A percentile compares a stretch with the other conserved stretches of the same genome.
Evolutionary conservation across 2,329 filamentous ascomycete genomes (phyloP).

Genomic region (Apiospora saccharicola): DNA sequence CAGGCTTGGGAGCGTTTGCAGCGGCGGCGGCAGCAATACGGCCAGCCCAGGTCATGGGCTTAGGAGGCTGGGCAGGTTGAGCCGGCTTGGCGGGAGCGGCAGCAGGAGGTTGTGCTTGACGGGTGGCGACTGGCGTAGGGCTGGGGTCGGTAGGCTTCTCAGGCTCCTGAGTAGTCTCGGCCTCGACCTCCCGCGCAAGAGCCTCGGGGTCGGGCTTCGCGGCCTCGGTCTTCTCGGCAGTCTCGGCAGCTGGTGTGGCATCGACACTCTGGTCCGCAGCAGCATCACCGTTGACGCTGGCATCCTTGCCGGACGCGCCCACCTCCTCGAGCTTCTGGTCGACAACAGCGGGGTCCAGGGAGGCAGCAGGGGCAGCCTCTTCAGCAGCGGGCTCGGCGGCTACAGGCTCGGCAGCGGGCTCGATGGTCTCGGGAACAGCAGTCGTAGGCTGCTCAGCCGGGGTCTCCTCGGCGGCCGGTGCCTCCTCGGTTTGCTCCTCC

Average conservation of each 20-base stretch:
- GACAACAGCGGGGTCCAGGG: slow-evolving; percentile 51
- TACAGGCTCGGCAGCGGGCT: slow-evolving; percentile 32
- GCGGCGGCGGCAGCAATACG: slow-evolving; percentile 69
- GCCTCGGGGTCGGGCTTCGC: slow-evolving; percentile 55
- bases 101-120: slow-evolving; percentile 53
- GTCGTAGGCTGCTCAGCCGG: slow-evolving; percentile 42
- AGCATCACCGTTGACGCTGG: slow-evolving; percentile 53
- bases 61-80: slow-evolving; percentile 54
- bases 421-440: slow-evolving; percentile 37
- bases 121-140: slow-evolving; percentile 60
- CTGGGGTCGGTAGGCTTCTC: slow-evolving; percentile 73
- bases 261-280: slow-evolving; percentile 43
- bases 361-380: slow-evolving; percentile 46
- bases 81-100: slow-evolving; percentile 58
- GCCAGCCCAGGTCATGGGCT: slow-evolving; percentile 80
- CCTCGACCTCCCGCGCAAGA: slow-evolving; percentile 59
- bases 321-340: slow-evolving; percentile 80
- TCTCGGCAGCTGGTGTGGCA: slow-evolving; percentile 37
- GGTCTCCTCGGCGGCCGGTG: slow-evolving; percentile 32
- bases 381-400: slow-evolving; percentile 45
- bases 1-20: slow-evolving; percentile 59
- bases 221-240: slow-evolving; percentile 32
- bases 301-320: slow-evolving; percentile 46
- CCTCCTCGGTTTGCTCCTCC: slow-evolving; percentile 65
- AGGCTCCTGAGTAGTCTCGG: slow-evolving; percentile 62